Evolutionary conservation across 2,329 filamentous ascomycete genomes (phyloP).

Genomic region (Cercospora zeina): DNA sequence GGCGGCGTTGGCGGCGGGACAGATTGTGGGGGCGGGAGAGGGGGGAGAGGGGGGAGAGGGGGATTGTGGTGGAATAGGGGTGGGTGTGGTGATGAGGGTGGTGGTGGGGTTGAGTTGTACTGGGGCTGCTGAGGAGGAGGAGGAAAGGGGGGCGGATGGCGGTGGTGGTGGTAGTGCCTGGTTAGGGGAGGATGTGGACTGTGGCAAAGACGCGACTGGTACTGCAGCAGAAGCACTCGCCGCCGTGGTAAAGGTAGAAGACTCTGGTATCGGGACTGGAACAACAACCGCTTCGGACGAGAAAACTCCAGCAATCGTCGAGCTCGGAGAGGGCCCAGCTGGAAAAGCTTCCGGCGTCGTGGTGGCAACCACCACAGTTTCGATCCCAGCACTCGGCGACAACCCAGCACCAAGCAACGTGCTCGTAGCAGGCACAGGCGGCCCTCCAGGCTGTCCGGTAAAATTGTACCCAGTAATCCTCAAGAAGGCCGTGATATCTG

Average conservation of each 20-base stretch:
- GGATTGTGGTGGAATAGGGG: not conserved
- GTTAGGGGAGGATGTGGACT: too few relatives aligned
- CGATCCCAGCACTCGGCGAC: not conserved
- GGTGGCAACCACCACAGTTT: not conserved
- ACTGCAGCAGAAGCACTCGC: not conserved
- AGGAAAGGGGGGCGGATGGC: too few relatives aligned
- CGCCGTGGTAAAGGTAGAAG: not conserved
- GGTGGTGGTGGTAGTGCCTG: not conserved
- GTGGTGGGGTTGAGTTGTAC: too few relatives aligned
- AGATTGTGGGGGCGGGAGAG: not conserved
- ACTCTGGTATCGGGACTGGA: not conserved
- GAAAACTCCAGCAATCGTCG: not conserved
- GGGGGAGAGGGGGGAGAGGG: not conserved
- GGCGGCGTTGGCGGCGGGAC: not conserved
- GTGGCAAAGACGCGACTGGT: not conserved
- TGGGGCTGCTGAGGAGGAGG: not conserved
- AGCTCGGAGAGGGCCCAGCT: not conserved
- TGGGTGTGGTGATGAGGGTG: not conserved
- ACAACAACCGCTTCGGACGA: not conserved
- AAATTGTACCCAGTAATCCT: not conserved
- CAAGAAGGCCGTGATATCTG: not conserved
- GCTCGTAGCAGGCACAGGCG: not conserved
- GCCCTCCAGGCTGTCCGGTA: not conserved
- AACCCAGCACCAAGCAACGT: not conserved
- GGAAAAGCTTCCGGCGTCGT: not conserved